Evolutionary conservation across 2,329 filamentous ascomycete species (phyloP).

Genomic region (Botrytis porri): DNA sequence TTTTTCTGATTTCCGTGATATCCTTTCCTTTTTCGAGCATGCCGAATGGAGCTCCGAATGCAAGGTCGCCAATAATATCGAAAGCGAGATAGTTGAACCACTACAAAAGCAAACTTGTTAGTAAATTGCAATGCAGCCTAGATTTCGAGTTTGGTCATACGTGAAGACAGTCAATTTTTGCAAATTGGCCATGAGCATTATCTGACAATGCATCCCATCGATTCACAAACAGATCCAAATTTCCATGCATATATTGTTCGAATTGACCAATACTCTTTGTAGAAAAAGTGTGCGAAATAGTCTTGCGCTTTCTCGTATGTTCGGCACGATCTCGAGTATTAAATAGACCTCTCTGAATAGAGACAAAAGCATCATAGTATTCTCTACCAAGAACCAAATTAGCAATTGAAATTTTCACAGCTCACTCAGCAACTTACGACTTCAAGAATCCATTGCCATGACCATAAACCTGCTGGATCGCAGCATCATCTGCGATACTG

Average conservation of each 20-base stretch:
- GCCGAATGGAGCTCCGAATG: slow-evolving; percentile 75
- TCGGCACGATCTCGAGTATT: slow-evolving; percentile 80
- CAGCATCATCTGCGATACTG: slow-evolving; percentile 75
- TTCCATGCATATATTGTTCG: slow-evolving; percentile 82
- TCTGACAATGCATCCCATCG: slow-evolving; percentile 67
- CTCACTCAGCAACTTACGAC: slow-evolving; percentile 44
- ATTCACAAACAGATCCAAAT: slow-evolving; percentile 68
- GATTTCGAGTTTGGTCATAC: no score
- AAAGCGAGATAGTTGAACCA: slow-evolving; percentile 73
- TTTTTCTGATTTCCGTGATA: slow-evolving; percentile 67
- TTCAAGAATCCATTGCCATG: slow-evolving; percentile 76
- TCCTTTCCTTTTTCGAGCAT: slow-evolving; percentile 80
- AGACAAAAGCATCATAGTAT: slow-evolving; percentile 90
- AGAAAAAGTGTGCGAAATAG: slow-evolving; percentile 82
- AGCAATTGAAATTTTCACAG: background rate
- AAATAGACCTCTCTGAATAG: slow-evolving; percentile 80
- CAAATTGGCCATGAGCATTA: slow-evolving; percentile 45
- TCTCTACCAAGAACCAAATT: slow-evolving; percentile 51
- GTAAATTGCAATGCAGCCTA: background rate
- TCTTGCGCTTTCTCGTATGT: slow-evolving; percentile 85
- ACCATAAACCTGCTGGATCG: slow-evolving; percentile 74
- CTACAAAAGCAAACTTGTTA: background rate
- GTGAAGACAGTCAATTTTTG: slow-evolving; percentile 68
- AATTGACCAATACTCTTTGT: slow-evolving; percentile 78
- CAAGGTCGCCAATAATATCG: slow-evolving; percentile 55